phyloP scores from a whole-genome alignment of 2,329 filamentous ascomycete genomes.

The Fonsecaea pedrosoi region DNA sequence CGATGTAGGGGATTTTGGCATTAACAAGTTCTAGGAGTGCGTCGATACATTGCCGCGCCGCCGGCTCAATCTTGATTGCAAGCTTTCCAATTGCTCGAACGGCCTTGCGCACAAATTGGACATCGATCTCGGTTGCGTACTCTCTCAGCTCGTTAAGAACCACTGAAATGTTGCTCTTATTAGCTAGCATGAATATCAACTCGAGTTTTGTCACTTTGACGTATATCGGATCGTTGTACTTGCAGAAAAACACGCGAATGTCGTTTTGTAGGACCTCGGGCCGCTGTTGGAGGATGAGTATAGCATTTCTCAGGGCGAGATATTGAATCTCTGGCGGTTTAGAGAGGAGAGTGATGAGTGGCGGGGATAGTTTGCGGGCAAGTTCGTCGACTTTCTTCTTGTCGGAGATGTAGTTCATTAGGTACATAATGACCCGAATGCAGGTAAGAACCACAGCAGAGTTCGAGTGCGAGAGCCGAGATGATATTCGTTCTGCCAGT shows the following conservation, averaged over 20 bases:
- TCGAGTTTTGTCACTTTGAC: constrained; percentile 99
- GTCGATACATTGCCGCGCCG: constrained; percentile 88
- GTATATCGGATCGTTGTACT: constrained; percentile 99
- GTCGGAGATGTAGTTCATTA: constrained; percentile 98
- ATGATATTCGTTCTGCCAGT: constrained; percentile 89
- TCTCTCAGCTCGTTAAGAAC: constrained; percentile 93
- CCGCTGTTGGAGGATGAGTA: constrained; percentile 89
- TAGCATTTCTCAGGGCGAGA: constrained; percentile 87
- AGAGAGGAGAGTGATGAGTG: constrained; percentile 89
- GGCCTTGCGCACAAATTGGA: constrained; percentile 97
- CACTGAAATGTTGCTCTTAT: constrained; percentile 91
- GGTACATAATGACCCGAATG: constrained; percentile 92
- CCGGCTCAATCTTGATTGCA: constrained; percentile 97
- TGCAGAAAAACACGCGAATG: constrained; percentile 99
- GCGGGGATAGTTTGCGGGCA: constrained; percentile 91
- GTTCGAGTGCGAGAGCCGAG: constrained; percentile 95
- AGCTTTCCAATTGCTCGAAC: constrained; percentile 97
- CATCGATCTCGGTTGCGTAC: constrained; percentile 96
- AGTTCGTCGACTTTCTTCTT: constrained; percentile 85
- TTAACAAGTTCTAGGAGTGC: constrained; percentile 90
- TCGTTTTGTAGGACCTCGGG: constrained; percentile 95
- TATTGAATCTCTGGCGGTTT: constrained; percentile 99
- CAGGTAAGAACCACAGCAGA: constrained; percentile 95
- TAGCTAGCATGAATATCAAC: constrained; percentile 98
- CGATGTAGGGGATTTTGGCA: constrained; percentile 98